Base-by-base conservation (phyloP, 768 basidiomycete genomes). In the Daedalea quercina region DNA sequence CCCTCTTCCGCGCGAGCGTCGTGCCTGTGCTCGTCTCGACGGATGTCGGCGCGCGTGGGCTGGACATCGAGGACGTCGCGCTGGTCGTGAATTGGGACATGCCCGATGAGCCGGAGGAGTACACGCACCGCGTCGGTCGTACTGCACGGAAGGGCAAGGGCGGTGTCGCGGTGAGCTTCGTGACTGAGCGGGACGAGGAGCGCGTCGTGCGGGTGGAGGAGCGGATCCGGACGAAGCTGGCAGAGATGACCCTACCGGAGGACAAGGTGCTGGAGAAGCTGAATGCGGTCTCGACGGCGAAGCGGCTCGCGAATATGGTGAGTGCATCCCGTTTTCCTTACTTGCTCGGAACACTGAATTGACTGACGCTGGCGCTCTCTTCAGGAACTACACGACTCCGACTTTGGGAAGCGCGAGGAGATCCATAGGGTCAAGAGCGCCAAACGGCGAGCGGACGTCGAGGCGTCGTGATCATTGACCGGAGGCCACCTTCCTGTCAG, bases 1-100 rank as follows among this genome's bases (percentile, higher is more conserved):
- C 85, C 8, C 71, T 90, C 33, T 99, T 98, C 73, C 82, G 91
- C 50, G 82, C 90, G 0, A 84, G 78, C 17, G 81, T 93, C 46
- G 84, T 97, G 35, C 94, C 94, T 0, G 90, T 99, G 42, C 75
- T 99, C 45, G 79, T 99, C 44, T 91, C 89, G 26, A 98, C 95
- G 8, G 95, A 97, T 65, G 95, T 99, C 28, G 96, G 92, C 15
- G 87, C 90, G 19, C 84, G 96, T 62, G 96, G 96, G 26, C 70
- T 99, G 54, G 96, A 98, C 70, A 95, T 98, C 52, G 92, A 92
- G 55, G 91, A 94, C 59, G 94, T 99, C 11, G 93, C 90, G 11
- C 82, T 97, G 74, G 92, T 99, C 19, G 76, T 99, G 53, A 98
- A 99, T 58, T 99, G 94, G 94, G 95, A 99, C 67, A 73, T 97